Evolutionary conservation across 805 yeast genomes (phyloP).

Genomic region (Alloascoidea africana): DNA sequence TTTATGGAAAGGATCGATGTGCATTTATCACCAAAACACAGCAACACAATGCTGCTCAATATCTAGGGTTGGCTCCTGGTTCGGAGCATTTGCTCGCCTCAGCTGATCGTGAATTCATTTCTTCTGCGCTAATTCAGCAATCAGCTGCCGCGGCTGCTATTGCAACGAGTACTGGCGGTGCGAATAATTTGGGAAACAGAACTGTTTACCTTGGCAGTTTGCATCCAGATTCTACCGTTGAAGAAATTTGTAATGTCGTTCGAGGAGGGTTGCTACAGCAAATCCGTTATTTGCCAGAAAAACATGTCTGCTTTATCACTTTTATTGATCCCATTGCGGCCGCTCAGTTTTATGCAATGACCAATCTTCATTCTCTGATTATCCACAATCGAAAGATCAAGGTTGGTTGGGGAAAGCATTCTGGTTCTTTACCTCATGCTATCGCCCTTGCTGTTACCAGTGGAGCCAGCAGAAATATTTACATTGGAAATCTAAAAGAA

Average conservation of each 20-base stretch:
- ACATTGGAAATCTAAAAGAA: conserved; percentile 58
- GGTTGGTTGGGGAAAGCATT: conserved; percentile 97
- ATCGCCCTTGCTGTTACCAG: conserved; percentile 79
- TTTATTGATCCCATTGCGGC: conserved; percentile 96
- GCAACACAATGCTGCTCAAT: conserved; percentile 94
- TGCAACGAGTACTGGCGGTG: conserved; percentile 90
- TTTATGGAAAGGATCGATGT: conserved; percentile 81
- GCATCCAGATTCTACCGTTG: conserved; percentile 78
- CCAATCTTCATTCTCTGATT: conserved; percentile 77
- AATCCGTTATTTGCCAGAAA: conserved; percentile 64
- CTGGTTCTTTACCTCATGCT: conserved; percentile 82
- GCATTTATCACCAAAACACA: conserved; percentile 91
- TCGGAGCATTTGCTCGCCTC: conserved; percentile 67
- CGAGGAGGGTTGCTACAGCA: conserved; percentile 88
- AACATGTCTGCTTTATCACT: conserved; percentile 88
- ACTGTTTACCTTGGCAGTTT: conserved; percentile 85
- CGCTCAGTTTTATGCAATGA: conserved; percentile 91
- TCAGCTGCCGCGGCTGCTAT: conserved; percentile 97
- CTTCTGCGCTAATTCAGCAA: conserved; percentile 57
- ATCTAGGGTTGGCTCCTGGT: conserved; percentile 82
- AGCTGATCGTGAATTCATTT: conserved; percentile 37
- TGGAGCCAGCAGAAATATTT: conserved; percentile 90
- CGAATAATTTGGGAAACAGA: conserved; percentile 81
- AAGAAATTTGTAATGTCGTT: conserved; percentile 91
- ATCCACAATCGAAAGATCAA: conserved; percentile 78